These are phyloP conservation scores for Phlyctochytrium arcticum DNA, from an alignment of 192 early-diverging fungal species.

Conservation along the genomic window DNA sequence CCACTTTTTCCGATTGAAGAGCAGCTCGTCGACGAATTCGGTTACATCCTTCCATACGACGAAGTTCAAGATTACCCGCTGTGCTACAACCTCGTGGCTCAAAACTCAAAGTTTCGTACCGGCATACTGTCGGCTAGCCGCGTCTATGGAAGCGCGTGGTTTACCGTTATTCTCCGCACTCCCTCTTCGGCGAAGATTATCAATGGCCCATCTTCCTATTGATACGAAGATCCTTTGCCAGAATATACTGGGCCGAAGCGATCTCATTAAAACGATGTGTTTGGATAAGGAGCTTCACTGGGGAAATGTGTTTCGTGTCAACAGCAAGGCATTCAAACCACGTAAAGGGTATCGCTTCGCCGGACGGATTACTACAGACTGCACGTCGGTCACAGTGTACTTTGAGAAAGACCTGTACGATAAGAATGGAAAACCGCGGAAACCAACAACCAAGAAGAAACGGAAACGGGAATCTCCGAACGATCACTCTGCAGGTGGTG, in stretches of 20 bases:
- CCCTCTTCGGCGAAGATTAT: not conserved
- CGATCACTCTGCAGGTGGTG: not conserved
- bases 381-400: not conserved
- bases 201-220: slow-evolving; percentile 2
- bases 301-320: not conserved
- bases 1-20: no score
- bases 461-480: not conserved
- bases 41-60: no score
- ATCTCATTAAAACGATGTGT: no score
- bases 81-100: no score
- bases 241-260: not conserved
- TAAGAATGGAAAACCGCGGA: not conserved
- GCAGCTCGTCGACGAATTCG: no score
- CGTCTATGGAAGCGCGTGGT: not conserved
- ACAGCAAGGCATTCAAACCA: slow-evolving; percentile 2
- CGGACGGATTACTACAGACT: slow-evolving; percentile 1
- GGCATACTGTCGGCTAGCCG: not conserved
- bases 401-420: not conserved
- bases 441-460: no score
- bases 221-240: slow-evolving; percentile 9
- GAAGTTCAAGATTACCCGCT: no score
- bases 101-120: no score
- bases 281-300: no score
- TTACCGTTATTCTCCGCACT: not conserved
- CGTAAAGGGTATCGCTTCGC: not conserved